Evolutionary conservation across 23 red algal genomes (phyloP).

Genomic region (Gracilaria caudata): DNA sequence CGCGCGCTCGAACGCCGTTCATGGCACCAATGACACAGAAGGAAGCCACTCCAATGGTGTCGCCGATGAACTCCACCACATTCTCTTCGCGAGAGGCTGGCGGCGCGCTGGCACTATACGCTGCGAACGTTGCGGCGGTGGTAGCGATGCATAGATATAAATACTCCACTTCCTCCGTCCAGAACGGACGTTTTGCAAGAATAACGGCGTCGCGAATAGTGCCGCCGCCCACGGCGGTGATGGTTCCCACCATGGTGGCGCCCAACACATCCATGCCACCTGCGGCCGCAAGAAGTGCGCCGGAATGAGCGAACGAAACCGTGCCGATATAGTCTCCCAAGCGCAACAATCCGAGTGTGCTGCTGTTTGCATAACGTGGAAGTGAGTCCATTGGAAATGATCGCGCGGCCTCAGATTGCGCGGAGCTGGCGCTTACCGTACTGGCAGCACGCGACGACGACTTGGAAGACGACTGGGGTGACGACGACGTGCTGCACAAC

Average conservation of each 20-base stretch:
- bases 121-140: constrained; percentile 24
- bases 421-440: not conserved
- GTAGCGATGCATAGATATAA: constrained; percentile 36
- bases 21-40: constrained; percentile 73
- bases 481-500: not conserved
- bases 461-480: not conserved
- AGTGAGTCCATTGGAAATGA: not conserved
- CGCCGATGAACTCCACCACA: constrained; percentile 24
- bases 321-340: constrained; percentile 62
- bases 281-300: constrained; percentile 54
- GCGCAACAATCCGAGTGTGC: constrained; percentile 27
- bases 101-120: constrained; percentile 2
- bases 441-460: not conserved
- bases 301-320: constrained; percentile 60
- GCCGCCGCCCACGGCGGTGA: constrained; percentile 75
- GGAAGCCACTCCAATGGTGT: constrained; percentile 58
- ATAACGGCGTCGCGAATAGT: constrained; percentile 77
- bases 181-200: constrained; percentile 51
- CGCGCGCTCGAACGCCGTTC: constrained; percentile 37
- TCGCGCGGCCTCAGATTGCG: not conserved
- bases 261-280: constrained; percentile 72
- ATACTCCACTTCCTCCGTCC: constrained; percentile 52
- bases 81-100: constrained; percentile 1
- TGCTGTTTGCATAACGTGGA: constrained; percentile 26
- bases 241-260: constrained; percentile 59